A percentile compares a stretch with the other conserved stretches of the same genome.
Conservation (phyloP, 225 moss, liverwort and hornwort species). For the Sphagnum contortum region DNA sequence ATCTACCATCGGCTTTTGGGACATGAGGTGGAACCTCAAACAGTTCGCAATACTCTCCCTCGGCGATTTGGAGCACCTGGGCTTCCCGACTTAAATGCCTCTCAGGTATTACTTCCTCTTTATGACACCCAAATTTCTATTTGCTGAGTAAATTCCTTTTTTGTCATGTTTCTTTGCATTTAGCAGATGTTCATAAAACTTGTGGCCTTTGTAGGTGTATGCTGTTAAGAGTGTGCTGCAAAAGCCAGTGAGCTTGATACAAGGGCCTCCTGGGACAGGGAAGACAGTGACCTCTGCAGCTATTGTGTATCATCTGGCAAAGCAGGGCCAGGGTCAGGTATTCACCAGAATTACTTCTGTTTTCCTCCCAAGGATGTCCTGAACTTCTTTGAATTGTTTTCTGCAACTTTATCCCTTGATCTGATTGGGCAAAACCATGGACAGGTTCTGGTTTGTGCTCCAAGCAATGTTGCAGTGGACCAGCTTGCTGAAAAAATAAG, state of each 20-base stretch:
- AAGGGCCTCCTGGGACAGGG: conserved; percentile 96
- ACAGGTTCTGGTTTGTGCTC: conserved; percentile 94
- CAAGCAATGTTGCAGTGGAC: conserved; percentile 98
- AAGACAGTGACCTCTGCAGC: conserved; percentile 98
- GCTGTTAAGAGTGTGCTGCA: conserved; percentile 94
- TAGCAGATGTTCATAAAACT: not conserved
- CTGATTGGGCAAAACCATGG: not conserved
- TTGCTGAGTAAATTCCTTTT: not conserved
- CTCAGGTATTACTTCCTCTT: conserved; percentile 43
- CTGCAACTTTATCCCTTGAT: not conserved
- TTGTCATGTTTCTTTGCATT: not conserved
- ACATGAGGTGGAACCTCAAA: conserved; percentile 81
- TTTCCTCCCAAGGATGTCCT: not conserved
- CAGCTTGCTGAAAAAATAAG: conserved; percentile 99
- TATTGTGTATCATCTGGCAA: conserved; percentile 91
- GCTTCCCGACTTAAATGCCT: conserved; percentile 89
- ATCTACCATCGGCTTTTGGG: conserved; percentile 97
- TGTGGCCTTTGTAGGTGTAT: conserved; percentile 38
- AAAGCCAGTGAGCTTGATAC: conserved; percentile 97
- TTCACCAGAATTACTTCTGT: not conserved
- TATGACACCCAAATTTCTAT: not conserved
- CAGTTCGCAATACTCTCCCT: conserved; percentile 85
- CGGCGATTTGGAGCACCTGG: conserved; percentile 95
- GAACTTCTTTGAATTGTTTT: not conserved
- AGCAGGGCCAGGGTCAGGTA: conserved; percentile 97